Evolutionary conservation across 225 moss, liverwort and hornwort species (phyloP).

Genomic region (Sphagnum tenellum): DNA sequence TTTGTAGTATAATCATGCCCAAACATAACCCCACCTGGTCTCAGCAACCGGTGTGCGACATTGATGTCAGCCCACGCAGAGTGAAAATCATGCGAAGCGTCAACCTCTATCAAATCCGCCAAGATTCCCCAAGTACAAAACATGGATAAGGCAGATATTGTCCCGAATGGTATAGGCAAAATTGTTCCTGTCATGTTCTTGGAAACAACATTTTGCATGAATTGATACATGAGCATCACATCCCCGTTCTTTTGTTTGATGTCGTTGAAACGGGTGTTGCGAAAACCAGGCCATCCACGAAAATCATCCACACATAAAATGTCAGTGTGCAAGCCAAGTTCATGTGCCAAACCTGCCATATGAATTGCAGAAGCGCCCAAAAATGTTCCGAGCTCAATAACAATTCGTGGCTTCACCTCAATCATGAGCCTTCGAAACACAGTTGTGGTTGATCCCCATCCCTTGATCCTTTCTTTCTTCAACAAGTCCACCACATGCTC

Average conservation of each 20-base stretch:
- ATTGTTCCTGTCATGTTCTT: slow-evolving; percentile 43
- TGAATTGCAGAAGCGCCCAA: slow-evolving; percentile 85
- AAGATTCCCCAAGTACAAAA: slow-evolving; percentile 75
- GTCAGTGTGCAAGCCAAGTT: slow-evolving; percentile 33
- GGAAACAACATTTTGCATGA: slow-evolving; percentile 59
- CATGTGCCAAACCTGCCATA: slow-evolving; percentile 45
- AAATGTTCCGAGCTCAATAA: slow-evolving; percentile 85
- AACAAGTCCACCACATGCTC: slow-evolving; percentile 24
- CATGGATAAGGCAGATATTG: slow-evolving; percentile 29
- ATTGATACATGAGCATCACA: slow-evolving; percentile 84
- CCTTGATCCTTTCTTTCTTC: slow-evolving; percentile 40
- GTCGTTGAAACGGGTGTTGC: slow-evolving; percentile 29
- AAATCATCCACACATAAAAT: slow-evolving; percentile 89
- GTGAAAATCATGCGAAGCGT: slow-evolving; percentile 88
- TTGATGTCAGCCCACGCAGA: slow-evolving; percentile 89
- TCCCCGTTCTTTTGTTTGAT: slow-evolving; percentile 56
- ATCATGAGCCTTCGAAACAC: slow-evolving; percentile 72
- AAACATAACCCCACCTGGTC: slow-evolving; percentile 79
- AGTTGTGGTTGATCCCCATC: slow-evolving; percentile 64
- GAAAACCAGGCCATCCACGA: slow-evolving; percentile 91
- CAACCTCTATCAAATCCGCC: slow-evolving; percentile 88
- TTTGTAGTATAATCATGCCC: slow-evolving; percentile 74
- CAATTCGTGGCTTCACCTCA: slow-evolving; percentile 59
- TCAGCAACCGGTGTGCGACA: slow-evolving; percentile 42
- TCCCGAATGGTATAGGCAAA: slow-evolving; percentile 72